phyloP scores from a whole-genome alignment of 345 rosid species.

The Ricinus communis region DNA sequence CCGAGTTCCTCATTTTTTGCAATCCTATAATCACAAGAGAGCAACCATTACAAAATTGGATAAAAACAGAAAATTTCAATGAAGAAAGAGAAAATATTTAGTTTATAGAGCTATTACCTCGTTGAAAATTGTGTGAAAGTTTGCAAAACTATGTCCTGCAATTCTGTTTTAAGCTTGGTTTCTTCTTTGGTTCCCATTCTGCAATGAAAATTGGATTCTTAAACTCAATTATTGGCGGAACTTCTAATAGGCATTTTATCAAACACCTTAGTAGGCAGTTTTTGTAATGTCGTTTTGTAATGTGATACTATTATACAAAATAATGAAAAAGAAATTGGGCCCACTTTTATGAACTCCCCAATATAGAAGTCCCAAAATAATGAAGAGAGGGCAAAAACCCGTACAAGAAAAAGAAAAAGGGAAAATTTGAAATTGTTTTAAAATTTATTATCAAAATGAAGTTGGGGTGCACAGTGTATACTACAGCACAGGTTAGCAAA shows the following conservation, averaged over 20 bases:
- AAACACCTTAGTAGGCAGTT: too few relatives aligned
- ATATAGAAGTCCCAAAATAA: neutral
- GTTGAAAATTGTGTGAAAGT: slow-evolving; percentile 53
- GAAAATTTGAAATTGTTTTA: neutral
- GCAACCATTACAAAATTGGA: neutral
- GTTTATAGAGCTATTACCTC: slow-evolving; percentile 32
- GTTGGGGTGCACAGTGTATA: slow-evolving; percentile 15
- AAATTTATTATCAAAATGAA: slow-evolving; percentile 3
- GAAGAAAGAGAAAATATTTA: neutral
- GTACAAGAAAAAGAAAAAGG: too few relatives aligned
- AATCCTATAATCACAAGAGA: slow-evolving; percentile 34
- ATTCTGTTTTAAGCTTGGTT: slow-evolving; percentile 27
- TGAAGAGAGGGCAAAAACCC: too few relatives aligned
- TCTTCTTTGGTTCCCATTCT: slow-evolving; percentile 27
- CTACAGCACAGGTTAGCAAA: neutral
- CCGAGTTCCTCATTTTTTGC: slow-evolving; percentile 62
- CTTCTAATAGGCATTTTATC: too few relatives aligned
- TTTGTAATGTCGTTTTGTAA: too few relatives aligned
- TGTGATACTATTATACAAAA: too few relatives aligned
- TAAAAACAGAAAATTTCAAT: neutral
- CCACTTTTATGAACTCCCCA: neutral
- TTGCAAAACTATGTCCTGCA: slow-evolving; percentile 29
- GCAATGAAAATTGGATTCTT: neutral
- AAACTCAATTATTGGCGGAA: too few relatives aligned
- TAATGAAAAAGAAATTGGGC: too few relatives aligned